Conservation (phyloP, 768 basidiomycete genomes). For the Galerina marginata region DNA sequence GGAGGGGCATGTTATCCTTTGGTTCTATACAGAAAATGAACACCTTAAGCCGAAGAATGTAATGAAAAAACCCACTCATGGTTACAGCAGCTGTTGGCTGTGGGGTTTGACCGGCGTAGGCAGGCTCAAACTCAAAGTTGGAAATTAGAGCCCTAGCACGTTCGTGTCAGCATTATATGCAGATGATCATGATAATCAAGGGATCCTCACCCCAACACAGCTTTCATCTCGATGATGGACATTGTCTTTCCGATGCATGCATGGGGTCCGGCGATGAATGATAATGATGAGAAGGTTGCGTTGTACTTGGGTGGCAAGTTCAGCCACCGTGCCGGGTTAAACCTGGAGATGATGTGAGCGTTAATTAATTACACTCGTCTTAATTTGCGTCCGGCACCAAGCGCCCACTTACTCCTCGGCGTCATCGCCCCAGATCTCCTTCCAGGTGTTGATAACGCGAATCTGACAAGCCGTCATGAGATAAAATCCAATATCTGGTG, state of each 20-base stretch:
- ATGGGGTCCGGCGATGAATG: slow-evolving; percentile 52
- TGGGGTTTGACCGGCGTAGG: slow-evolving; percentile 40
- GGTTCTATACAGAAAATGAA: slow-evolving; percentile 30
- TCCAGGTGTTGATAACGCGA: slow-evolving; percentile 55
- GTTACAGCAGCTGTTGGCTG: slow-evolving; percentile 43
- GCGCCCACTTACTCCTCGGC: slow-evolving; percentile 46
- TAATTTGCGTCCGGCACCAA: too few species aligned
- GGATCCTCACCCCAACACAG: slow-evolving; percentile 41
- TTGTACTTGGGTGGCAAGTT: slow-evolving; percentile 41
- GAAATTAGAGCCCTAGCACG: slow-evolving; percentile 38
- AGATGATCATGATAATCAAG: not conserved
- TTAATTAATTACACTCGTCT: not conserved
- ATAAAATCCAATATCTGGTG: not conserved
- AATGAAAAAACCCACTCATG: slow-evolving; percentile 43
- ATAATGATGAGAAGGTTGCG: slow-evolving; percentile 41
- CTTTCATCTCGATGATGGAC: slow-evolving; percentile 55
- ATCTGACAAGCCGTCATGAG: slow-evolving; percentile 35
- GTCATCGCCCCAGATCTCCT: slow-evolving; percentile 54
- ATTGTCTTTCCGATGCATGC: slow-evolving; percentile 54
- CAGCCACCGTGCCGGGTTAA: slow-evolving; percentile 53
- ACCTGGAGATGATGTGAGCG: slow-evolving; percentile 31
- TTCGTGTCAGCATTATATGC: not conserved
- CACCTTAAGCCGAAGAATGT: not conserved
- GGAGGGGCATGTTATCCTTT: slow-evolving; percentile 42
- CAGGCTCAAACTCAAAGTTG: slow-evolving; percentile 47